A percentile compares a stretch with the other conserved stretches of the same genome.
Evolutionary conservation across 2,329 filamentous ascomycete genomes (phyloP).

Genomic region (Colletotrichum chrysophilum): DNA sequence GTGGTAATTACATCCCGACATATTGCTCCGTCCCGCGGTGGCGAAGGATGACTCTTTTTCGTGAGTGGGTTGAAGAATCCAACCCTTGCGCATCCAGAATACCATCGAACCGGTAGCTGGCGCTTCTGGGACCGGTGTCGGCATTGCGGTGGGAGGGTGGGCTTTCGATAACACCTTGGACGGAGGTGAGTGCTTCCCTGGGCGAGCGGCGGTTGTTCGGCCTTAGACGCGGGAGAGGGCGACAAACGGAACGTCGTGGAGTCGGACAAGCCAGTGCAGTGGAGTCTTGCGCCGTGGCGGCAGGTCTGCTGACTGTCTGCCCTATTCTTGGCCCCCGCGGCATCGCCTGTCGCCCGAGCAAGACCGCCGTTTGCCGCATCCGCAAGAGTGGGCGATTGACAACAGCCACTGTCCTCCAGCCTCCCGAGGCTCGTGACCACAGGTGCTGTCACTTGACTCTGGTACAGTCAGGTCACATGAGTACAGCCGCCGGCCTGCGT

Average conservation of each 20-base stretch:
- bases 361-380: constrained; percentile 13
- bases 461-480: background rate
- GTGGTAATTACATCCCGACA: background rate
- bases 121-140: background rate
- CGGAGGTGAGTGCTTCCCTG: background rate
- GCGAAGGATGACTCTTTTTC: background rate
- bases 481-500: background rate
- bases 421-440: constrained; percentile 2
- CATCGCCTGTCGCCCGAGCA: background rate
- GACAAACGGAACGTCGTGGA: background rate
- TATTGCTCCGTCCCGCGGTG: background rate
- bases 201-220: constrained; percentile 2
- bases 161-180: background rate
- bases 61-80: background rate
- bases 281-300: background rate
- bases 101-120: background rate
- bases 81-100: background rate
- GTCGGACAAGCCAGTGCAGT: background rate
- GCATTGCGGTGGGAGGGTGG: background rate
- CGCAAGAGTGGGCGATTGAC: background rate
- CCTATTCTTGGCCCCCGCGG: constrained; percentile 3
- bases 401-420: constrained; percentile 1
- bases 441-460: constrained; percentile 6
- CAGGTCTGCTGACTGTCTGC: constrained; percentile 12
- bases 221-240: constrained; percentile 9